Evolutionary conservation across 495 filamentous ascomycete species (phyloP), one percentile per base, ranked within the genome.

Genomic region (Penicillium daleae): DNA sequence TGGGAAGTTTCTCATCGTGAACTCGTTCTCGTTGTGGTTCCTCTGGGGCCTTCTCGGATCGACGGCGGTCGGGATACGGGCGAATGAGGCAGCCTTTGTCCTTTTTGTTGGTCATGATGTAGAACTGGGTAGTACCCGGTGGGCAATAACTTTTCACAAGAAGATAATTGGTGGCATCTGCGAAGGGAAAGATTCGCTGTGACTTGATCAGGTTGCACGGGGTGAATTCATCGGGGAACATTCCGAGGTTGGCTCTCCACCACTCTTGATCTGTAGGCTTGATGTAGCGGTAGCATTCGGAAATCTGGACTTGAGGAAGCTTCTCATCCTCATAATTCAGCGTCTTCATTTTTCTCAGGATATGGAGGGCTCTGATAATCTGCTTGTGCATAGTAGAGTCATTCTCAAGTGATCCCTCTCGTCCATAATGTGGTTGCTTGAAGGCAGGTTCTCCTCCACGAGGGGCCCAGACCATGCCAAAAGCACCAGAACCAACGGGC

Each of bases 171-270:
- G 19, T 46, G 2, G 4, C 3, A 21, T 46, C 42, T 9, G 37
- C 13, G 15, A 40, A 46, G 42, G 21, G 17, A 46, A 15, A 21
- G 42, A 46, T 22, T 4, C 42, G n/a, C 42, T 46, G 19, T 10
- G 42, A 46, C n/a, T 12, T 46, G 42, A 46, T 46, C 19, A 46
- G 7, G 42, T 46, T 46, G 42, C 42, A 46, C 17, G 42, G 42
- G 21, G 22, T 21, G 42, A 46, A 21, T 22, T 19, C 42, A 46
- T 8, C 19, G 3, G 21, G 44, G 44, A 26, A 24, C 44, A 48
- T 26, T 24, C 26, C 3, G 44, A 48, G 1, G 44, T 48, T 26
- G 24, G 10, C 15, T n/a, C 19, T 42, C 44, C 22, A 48, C 44
- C 44, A 26, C 44, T 48, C n/a, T 3, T 48, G 6, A 22, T 26